These are phyloP conservation scores for Pisolithus thermaeus DNA, from an alignment of 1,284 basidiomycete genomes.

Conservation along the genomic window DNA sequence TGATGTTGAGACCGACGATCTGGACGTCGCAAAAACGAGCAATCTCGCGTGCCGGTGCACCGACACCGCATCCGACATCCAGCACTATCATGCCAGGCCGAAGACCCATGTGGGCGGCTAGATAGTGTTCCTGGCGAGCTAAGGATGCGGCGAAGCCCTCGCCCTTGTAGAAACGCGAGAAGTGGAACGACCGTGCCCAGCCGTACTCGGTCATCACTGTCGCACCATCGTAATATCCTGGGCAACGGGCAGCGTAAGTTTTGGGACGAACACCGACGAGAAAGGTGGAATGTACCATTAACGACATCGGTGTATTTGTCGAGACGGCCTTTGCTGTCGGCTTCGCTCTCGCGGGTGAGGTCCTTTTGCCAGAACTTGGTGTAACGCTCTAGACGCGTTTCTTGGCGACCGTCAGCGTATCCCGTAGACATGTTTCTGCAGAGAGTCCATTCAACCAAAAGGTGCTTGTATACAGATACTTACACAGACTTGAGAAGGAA, in stretches of 20 bases:
- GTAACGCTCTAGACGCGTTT: slow-evolving; percentile 85
- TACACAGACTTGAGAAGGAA: neutral
- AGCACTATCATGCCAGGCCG: slow-evolving; percentile 92
- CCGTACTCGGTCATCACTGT: slow-evolving; percentile 98
- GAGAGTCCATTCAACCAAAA: neutral
- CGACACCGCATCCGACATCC: slow-evolving; percentile 97
- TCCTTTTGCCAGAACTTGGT: slow-evolving; percentile 94
- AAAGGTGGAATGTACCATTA: slow-evolving; percentile 57
- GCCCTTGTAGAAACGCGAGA: slow-evolving; percentile 96
- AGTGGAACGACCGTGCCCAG: slow-evolving; percentile 94
- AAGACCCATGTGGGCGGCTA: slow-evolving; percentile 27
- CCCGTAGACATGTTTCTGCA: slow-evolving; percentile 6
- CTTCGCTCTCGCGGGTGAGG: slow-evolving; percentile 62
- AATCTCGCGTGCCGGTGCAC: slow-evolving; percentile 95
- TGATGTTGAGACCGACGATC: slow-evolving; percentile 94
- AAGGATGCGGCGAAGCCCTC: slow-evolving; percentile 60
- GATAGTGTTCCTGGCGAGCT: too few species aligned
- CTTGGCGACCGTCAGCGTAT: slow-evolving; percentile 68
- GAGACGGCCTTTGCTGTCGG: slow-evolving; percentile 72
- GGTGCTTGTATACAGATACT: neutral
- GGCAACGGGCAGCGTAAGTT: neutral
- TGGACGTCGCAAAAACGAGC: slow-evolving; percentile 85
- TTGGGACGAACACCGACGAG: neutral
- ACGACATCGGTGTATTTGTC: slow-evolving; percentile 90
- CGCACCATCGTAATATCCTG: slow-evolving; percentile 95